These are phyloP conservation scores for Aspergillus pseudoviridinutans DNA, from an alignment of 2,329 filamentous ascomycete genomes.

Conservation along the genomic window DNA sequence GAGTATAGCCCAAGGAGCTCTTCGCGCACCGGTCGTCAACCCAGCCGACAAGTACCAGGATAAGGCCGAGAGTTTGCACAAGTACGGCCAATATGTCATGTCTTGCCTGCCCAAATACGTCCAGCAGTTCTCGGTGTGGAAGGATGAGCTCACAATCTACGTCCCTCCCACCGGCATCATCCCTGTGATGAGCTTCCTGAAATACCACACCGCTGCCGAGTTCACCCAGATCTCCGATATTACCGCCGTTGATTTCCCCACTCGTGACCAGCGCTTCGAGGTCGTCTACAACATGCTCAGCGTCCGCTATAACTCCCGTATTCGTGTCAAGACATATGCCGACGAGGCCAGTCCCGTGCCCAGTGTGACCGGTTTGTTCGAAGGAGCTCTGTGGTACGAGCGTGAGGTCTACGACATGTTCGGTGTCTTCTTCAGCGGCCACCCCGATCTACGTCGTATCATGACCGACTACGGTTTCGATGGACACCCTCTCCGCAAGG, in stretches of 20 bases:
- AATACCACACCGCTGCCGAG: conserved; percentile 96
- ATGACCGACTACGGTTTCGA: conserved; percentile 99
- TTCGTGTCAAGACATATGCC: conserved; percentile 97
- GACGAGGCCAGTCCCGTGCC: conserved; percentile 94
- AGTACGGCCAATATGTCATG: conserved; percentile 95
- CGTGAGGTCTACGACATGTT: conserved; percentile 97
- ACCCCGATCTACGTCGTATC: conserved; percentile 93
- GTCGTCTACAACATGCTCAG: conserved; percentile 96
- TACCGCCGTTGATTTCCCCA: conserved; percentile 93
- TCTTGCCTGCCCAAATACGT: conserved; percentile 96
- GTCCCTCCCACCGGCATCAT: conserved; percentile 84
- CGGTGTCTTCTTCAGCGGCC: conserved; percentile 91
- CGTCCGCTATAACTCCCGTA: conserved; percentile 91
- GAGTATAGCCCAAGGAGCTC: conserved; percentile 50
- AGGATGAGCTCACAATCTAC: conserved; percentile 95
- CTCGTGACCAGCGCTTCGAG: conserved; percentile 92
- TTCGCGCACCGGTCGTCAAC: conserved; percentile 79
- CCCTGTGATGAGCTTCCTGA: conserved; percentile 90
- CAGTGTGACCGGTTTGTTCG: conserved; percentile 78
- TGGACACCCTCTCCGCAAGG: conserved; percentile 93
- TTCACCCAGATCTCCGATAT: conserved; percentile 92
- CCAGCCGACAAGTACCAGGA: conserved; percentile 88
- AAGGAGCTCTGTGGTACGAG: conserved; percentile 98
- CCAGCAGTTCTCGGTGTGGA: conserved; percentile 99
- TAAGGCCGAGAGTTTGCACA: conserved; percentile 83